Evolutionary conservation across 805 yeast genomes (phyloP).

Genomic region (Sungouiozyma ichnusensis): DNA sequence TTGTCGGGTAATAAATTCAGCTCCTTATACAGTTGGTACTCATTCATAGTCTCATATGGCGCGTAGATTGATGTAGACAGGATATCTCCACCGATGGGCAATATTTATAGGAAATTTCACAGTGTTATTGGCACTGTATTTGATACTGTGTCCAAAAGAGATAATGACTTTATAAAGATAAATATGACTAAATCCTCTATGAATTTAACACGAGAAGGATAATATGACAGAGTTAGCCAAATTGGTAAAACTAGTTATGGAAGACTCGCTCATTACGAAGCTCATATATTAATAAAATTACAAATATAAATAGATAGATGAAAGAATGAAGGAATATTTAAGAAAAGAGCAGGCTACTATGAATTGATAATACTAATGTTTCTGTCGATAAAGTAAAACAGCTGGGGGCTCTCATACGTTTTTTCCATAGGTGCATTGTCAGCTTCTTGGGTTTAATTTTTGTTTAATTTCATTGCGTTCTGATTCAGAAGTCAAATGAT

Average conservation of each 20-base stretch:
- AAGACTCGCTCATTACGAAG: no score
- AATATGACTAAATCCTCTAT: no score
- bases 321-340: not conserved
- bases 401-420: no score
- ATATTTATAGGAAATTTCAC: no score
- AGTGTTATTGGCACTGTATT: no score
- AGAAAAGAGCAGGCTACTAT: not conserved
- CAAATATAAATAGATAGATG: not conserved
- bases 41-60: not conserved
- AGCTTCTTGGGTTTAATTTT: slow-evolving; percentile 8
- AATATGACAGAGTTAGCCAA: not conserved
- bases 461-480: slow-evolving; percentile 20
- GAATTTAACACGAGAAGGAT: no score
- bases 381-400: no score
- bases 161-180: no score
- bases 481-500: slow-evolving; percentile 16
- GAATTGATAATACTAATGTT: not conserved
- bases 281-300: not conserved
- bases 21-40: slow-evolving; percentile 5
- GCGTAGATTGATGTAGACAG: no score
- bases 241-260: not conserved
- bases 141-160: no score
- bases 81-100: no score
- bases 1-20: slow-evolving; percentile 9
- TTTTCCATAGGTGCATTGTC: no score